These are phyloP conservation scores for Apiospora sp. DNA, from an alignment of 2,329 filamentous ascomycete genomes.

Conservation along the genomic window DNA sequence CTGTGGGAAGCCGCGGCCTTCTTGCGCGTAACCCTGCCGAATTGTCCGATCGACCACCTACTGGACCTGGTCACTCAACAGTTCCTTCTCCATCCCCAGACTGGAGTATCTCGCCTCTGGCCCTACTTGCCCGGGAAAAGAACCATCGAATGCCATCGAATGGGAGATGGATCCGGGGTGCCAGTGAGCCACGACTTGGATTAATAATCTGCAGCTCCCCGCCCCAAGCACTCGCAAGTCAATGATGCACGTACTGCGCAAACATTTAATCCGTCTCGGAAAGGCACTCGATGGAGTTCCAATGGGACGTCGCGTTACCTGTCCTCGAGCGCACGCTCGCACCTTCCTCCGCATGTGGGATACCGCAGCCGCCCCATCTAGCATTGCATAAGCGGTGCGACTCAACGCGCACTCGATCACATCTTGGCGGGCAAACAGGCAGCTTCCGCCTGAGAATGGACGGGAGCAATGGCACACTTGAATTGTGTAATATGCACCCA, in stretches of 20 bases:
- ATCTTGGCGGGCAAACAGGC: not conserved
- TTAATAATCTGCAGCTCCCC: not conserved
- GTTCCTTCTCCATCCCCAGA: too few species aligned
- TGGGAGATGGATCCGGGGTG: not conserved
- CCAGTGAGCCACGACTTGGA: not conserved
- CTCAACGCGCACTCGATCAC: not conserved
- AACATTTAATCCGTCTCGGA: not conserved
- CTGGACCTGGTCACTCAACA: too few species aligned
- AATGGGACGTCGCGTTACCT: not conserved
- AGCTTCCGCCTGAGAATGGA: not conserved
- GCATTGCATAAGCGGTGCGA: not conserved
- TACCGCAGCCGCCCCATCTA: not conserved
- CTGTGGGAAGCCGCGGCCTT: not conserved
- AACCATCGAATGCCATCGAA: too few species aligned
- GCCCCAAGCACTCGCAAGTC: not conserved
- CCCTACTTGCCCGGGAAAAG: not conserved
- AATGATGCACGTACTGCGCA: not conserved
- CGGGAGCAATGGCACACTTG: not conserved
- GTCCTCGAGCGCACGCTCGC: too few species aligned
- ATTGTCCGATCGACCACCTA: not conserved
- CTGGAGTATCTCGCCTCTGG: not conserved
- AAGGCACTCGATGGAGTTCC: not conserved
- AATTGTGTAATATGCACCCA: not conserved
- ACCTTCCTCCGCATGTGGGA: not conserved
- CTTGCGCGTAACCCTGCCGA: not conserved